Percentiles rank a stretch among this genome's conserved stretches.
Evolutionary conservation across 257 asterid species (phyloP).

Genomic region (Euphrasia confusa): DNA sequence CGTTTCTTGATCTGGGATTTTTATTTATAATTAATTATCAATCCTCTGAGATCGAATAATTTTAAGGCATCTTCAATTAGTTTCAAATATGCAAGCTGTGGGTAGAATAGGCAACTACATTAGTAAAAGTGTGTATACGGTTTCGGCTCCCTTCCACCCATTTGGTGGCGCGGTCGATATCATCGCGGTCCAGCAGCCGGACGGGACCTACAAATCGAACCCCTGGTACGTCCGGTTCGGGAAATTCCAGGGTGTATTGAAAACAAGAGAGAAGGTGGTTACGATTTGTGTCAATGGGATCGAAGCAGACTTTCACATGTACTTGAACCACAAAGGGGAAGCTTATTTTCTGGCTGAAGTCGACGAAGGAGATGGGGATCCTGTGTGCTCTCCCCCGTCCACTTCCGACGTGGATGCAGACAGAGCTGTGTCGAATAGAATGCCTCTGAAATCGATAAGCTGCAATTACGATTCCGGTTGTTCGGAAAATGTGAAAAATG

Average conservation of each 20-base stretch:
- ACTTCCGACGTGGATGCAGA: slow-evolving; percentile 66
- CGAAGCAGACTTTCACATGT: slow-evolving; percentile 73
- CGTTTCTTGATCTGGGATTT: no score
- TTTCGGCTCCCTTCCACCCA: slow-evolving; percentile 93
- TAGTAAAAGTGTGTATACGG: slow-evolving; percentile 62
- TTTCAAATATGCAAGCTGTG: slow-evolving; percentile 69
- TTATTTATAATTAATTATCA: no score
- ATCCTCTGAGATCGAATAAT: no score
- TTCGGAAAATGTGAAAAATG: slow-evolving; percentile 31
- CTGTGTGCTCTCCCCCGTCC: slow-evolving; percentile 43
- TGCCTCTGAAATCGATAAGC: slow-evolving; percentile 43
- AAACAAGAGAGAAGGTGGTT: slow-evolving; percentile 82
- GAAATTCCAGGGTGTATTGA: slow-evolving; percentile 91
- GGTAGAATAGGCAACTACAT: slow-evolving; percentile 84
- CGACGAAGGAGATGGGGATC: slow-evolving; percentile 43
- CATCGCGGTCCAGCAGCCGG: slow-evolving; percentile 89
- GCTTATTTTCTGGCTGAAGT: slow-evolving; percentile 73
- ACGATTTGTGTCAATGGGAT: slow-evolving; percentile 67
- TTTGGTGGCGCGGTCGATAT: slow-evolving; percentile 99
- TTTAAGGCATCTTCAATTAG: no score
- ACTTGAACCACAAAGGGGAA: slow-evolving; percentile 82
- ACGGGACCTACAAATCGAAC: slow-evolving; percentile 84
- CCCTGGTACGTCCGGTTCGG: slow-evolving; percentile 99
- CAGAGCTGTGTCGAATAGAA: slow-evolving; percentile 21
- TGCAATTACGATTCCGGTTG: slow-evolving; percentile 37